Evolutionary conservation across 2,329 filamentous ascomycete genomes (phyloP).

Genomic region (Monilinia polystroma): DNA sequence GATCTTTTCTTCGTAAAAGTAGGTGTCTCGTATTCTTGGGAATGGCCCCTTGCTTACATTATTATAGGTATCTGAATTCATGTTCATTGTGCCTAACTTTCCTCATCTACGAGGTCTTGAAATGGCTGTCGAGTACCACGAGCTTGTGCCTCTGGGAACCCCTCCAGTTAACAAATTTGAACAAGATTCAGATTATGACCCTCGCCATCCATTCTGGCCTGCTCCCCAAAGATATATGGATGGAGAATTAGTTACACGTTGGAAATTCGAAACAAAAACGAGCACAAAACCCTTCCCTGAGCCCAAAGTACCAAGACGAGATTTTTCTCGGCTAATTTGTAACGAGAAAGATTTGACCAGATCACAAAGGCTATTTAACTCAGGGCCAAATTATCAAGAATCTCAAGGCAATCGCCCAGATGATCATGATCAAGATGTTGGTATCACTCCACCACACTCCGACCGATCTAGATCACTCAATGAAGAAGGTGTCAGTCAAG

Average conservation of each 20-base stretch:
- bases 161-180: conserved; percentile 52
- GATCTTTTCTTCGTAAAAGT: conserved; percentile 70
- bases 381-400: conserved; percentile 41
- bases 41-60: conserved; percentile 20
- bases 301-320: conserved; percentile 52
- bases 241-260: conserved; percentile 47
- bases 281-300: conserved; percentile 54
- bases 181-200: conserved; percentile 54
- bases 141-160: conserved; percentile 39
- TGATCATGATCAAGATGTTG: conserved; percentile 31
- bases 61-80: conserved; percentile 58
- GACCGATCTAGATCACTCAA: conserved; percentile 38
- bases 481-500: conserved; percentile 16
- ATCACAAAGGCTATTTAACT: conserved; percentile 57
- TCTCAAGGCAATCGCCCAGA: conserved; percentile 9
- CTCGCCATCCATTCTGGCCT: conserved; percentile 55
- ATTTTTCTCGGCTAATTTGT: conserved; percentile 52
- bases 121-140: conserved; percentile 58
- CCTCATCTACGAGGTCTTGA: conserved; percentile 57
- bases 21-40: conserved; percentile 16
- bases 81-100: conserved; percentile 56
- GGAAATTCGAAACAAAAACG: conserved; percentile 48
- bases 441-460: conserved; percentile 39
- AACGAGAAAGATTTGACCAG: conserved; percentile 58
- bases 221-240: conserved; percentile 59